phyloP scores from a whole-genome alignment of 495 filamentous ascomycete species.

The Barbatosphaeria neglecta region DNA sequence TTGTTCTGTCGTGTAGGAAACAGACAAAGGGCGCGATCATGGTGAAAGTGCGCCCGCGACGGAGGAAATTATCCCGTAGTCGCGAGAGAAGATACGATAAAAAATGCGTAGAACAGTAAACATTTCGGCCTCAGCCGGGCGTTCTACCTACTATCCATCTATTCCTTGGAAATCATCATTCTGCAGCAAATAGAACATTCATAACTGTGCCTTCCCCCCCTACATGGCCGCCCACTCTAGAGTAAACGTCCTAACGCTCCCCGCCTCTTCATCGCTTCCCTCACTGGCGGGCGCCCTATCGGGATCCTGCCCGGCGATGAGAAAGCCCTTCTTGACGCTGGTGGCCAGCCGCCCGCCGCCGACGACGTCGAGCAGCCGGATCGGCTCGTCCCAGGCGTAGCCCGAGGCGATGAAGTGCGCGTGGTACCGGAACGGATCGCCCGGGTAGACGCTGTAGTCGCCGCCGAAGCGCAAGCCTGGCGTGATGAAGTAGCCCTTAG shows the following conservation, averaged over 20 bases:
- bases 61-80: too few relatives aligned
- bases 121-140: too few relatives aligned
- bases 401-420: constrained; percentile 77
- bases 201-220: neutral
- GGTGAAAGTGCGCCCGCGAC: too few relatives aligned
- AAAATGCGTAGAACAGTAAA: too few relatives aligned
- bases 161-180: too few relatives aligned
- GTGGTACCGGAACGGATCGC: constrained; percentile 89
- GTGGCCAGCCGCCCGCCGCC: constrained; percentile 81
- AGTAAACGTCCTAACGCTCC: constrained; percentile 17
- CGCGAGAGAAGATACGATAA: too few relatives aligned
- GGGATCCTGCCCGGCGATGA: constrained; percentile 55
- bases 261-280: neutral
- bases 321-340: constrained; percentile 87
- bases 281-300: neutral
- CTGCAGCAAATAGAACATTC: too few relatives aligned
- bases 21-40: too few relatives aligned
- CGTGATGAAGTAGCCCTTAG: constrained; percentile 69
- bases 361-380: constrained; percentile 72
- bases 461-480: constrained; percentile 92
- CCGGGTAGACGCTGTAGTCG: constrained; percentile 87
- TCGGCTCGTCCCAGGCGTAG: constrained; percentile 74
- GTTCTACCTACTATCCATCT: neutral
- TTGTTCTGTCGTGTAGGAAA: neutral
- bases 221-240: constrained; percentile 26